Evolutionary conservation across 306 rosid species (phyloP).

Genomic region (Glycyrrhiza uralensis): DNA sequence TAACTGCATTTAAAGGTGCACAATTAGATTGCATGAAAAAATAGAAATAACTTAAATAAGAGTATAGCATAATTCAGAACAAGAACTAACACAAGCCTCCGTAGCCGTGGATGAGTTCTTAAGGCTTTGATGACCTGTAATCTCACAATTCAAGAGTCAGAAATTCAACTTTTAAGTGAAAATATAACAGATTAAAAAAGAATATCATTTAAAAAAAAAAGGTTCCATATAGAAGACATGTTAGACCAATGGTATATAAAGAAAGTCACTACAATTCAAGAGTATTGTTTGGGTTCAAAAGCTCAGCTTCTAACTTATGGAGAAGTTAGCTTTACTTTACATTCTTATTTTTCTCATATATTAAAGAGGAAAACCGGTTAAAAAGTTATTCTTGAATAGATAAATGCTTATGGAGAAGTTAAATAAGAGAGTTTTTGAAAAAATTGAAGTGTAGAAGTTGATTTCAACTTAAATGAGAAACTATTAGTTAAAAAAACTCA

Average conservation of each 20-base stretch:
- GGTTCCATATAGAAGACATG: background rate
- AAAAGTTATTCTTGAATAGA: no score
- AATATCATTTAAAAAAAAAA: background rate
- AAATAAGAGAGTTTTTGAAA: no score
- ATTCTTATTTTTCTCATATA: no score
- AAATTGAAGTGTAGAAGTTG: no score
- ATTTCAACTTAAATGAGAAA: no score
- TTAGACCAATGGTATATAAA: background rate
- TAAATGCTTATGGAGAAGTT: no score
- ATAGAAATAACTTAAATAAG: background rate
- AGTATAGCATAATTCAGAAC: background rate
- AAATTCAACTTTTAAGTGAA: background rate
- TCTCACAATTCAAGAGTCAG: conserved; percentile 22
- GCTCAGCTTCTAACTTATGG: no score
- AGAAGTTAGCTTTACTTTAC: no score
- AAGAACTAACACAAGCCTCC: conserved; percentile 85
- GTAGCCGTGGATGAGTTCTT: conserved; percentile 71
- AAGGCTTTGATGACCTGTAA: conserved; percentile 84
- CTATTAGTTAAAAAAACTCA: no score
- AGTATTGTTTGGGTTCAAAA: no score
- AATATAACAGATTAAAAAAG: background rate
- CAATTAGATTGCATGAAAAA: conserved; percentile 24
- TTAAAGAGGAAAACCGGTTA: no score
- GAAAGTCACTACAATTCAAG: no score
- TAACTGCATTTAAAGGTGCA: conserved; percentile 56